Percentiles rank a stretch among this genome's conserved stretches.
These are phyloP conservation scores for Rhizophagus clarus DNA, from an alignment of 192 early-diverging fungal species.

Conservation along the genomic window DNA sequence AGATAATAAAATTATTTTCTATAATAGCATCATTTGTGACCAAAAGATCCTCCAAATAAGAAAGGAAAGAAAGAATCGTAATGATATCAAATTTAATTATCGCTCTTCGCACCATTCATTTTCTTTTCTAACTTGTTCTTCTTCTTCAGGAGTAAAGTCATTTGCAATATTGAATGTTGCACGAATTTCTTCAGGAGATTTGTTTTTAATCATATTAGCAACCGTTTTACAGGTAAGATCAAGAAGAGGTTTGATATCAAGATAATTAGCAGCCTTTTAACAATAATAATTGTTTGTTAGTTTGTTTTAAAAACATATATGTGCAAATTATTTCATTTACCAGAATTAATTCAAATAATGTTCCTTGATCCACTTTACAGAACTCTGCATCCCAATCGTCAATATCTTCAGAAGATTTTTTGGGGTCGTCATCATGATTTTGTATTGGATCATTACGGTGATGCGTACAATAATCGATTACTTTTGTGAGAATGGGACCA, in stretches of 20 bases:
- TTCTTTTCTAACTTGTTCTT: constrained; percentile 85
- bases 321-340: constrained; percentile 35
- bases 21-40: neutral
- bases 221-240: constrained; percentile 98
- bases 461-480: constrained; percentile 89
- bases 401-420: constrained; percentile 72
- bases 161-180: constrained; percentile 95
- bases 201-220: constrained; percentile 97
- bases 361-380: constrained; percentile 91
- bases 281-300: constrained; percentile 6
- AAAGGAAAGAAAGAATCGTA: neutral
- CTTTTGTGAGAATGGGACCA: constrained; percentile 82
- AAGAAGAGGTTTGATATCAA: constrained; percentile 96
- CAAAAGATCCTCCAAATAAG: neutral
- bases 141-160: constrained; percentile 97
- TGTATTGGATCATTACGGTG: constrained; percentile 64
- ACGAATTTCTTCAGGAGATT: constrained; percentile 91
- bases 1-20: too few relatives aligned
- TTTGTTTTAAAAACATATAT: too few relatives aligned
- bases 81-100: neutral
- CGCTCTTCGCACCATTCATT: constrained; percentile 72
- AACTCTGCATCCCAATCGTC: constrained; percentile 91
- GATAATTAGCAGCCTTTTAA: constrained; percentile 73
- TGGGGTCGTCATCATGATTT: constrained; percentile 59
- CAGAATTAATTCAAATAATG: constrained; percentile 88